Evolutionary conservation across 2,329 filamentous ascomycete genomes (phyloP).

Genomic region (Fusarium armeniacum): DNA sequence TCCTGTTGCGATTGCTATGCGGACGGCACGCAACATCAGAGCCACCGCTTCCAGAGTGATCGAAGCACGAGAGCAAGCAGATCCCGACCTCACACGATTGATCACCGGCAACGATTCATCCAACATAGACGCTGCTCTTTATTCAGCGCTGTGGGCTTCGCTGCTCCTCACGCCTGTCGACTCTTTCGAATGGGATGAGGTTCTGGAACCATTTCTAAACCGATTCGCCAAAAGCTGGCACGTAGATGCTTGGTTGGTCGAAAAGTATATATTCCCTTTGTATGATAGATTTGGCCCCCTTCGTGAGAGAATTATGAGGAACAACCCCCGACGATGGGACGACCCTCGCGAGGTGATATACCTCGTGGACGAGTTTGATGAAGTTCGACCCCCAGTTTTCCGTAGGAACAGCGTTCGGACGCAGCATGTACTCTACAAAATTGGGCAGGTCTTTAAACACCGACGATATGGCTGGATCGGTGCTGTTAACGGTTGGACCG

Average conservation of each 20-base stretch:
- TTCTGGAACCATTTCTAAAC: conserved; percentile 74
- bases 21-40: conserved; percentile 82
- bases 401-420: conserved; percentile 48
- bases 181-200: conserved; percentile 69
- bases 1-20: conserved; percentile 76
- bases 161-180: conserved; percentile 67
- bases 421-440: conserved; percentile 64
- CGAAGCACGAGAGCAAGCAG: conserved; percentile 49
- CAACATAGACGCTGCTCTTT: conserved; percentile 72
- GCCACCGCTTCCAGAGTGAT: conserved; percentile 67
- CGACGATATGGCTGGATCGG: conserved; percentile 83
- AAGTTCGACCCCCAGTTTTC: conserved; percentile 55
- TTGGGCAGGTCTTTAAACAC: conserved; percentile 90
- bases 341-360: conserved; percentile 52
- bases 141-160: conserved; percentile 80
- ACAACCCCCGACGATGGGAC: conserved; percentile 48
- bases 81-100: conserved; percentile 53
- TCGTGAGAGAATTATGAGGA: conserved; percentile 48
- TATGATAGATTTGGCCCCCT: conserved; percentile 61
- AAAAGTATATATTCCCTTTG: conserved; percentile 74
- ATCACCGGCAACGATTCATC: conserved; percentile 53
- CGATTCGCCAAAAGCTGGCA: conserved; percentile 56
- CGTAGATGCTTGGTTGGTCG: conserved; percentile 79
- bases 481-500: conserved; percentile 90
- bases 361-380: conserved; percentile 62